Conservation (phyloP, 305 asterid species). For the Fraxinus velutina region DNA sequence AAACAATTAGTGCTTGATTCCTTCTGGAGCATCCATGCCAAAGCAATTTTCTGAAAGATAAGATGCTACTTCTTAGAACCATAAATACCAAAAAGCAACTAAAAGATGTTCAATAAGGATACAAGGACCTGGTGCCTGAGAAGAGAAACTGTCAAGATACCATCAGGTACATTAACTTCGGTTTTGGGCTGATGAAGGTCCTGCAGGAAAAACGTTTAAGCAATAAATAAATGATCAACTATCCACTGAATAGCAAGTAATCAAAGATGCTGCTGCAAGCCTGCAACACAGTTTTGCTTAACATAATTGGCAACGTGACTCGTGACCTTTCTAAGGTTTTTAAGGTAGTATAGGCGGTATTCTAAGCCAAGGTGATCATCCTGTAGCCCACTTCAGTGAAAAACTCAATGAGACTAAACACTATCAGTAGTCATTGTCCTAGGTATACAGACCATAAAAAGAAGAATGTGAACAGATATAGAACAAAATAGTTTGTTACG, state of each 20-base stretch:
- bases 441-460: not conserved
- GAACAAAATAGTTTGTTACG: not conserved
- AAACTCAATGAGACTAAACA: not conserved
- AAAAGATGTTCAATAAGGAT: constrained; percentile 21
- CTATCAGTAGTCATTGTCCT: not conserved
- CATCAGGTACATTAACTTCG: constrained; percentile 62
- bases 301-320: not conserved
- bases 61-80: constrained; percentile 26
- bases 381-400: not conserved
- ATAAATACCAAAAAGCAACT: constrained; percentile 21
- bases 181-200: constrained; percentile 63
- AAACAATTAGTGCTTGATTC: constrained; percentile 74
- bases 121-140: constrained; percentile 87
- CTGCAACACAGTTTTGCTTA: not conserved
- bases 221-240: not conserved
- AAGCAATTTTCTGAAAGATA: constrained; percentile 76
- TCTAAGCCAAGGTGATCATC: not conserved
- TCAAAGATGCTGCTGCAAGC: not conserved
- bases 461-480: not conserved
- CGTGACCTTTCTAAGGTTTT: not conserved
- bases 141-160: constrained; percentile 81
- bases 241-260: not conserved
- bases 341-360: not conserved
- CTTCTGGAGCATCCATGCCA: constrained; percentile 88
- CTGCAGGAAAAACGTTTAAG: constrained; percentile 38